Base-by-base conservation (phyloP, 495 filamentous ascomycete genomes). In the Tuber aestivum region DNA sequence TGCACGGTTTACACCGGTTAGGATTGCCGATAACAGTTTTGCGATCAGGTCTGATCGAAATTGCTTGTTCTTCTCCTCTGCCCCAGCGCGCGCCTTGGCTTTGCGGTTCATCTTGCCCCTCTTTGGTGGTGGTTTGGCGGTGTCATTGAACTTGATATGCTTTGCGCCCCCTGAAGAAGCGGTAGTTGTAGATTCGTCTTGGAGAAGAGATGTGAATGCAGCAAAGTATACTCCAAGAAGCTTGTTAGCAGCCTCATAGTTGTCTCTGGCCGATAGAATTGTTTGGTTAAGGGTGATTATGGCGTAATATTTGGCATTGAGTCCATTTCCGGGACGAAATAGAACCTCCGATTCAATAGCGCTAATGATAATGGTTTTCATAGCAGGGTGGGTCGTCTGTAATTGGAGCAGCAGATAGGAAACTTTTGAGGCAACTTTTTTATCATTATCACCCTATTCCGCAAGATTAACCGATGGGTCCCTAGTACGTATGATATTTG, bases 281-380 rank as follows among this genome's bases (percentile, higher is more conserved):
- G 95, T 99, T 85, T 99, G 95, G 84, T 99, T 99, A 56, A 99
- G 84, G 3, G 95, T 97, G 81, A 97, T 98, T 82, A 95, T 90
- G 40, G 94, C 94, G 80, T 97, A 97, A 84, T 99, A 99, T 82
- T 92, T 95, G 38, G 96, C 93, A 75, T 97, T 92, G 37, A 90
- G 84, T 81, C 88, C 94, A 82, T 98, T 95, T 10, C 93, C 92
- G 0, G 95, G 92, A 18, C 92, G 89, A 81, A 97, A 93, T 16
- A 99, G 87, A 27, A 97, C 86, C 80, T 98, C 96, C 42, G 89
- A 88, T 83, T 98, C 94, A 21, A 98, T 91, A 32, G 89, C 87
- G 76, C 88, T 90, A 80, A 97, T 91, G 77, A 98, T 91, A 35
- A 94, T 89, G 21, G 88, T 86, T 82, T 97, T 98, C 95, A 99